Conservation (phyloP, 83 land plant genomes). For the Isoetes engelmannii region DNA sequence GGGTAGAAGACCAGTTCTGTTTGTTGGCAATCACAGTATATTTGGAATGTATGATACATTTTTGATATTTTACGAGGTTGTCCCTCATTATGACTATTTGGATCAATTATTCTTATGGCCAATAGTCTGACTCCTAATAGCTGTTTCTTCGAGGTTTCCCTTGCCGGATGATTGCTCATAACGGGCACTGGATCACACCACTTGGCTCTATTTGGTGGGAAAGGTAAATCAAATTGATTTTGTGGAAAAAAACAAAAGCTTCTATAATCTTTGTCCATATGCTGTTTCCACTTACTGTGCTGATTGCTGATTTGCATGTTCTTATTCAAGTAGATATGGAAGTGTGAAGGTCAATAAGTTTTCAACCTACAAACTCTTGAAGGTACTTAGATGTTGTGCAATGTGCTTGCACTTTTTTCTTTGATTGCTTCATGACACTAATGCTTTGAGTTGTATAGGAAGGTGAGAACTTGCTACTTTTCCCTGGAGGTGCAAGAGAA, state of each 20-base stretch:
- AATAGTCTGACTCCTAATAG: conserved; percentile 11
- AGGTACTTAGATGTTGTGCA: conserved; percentile 10
- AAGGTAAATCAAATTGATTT: conserved; percentile 13
- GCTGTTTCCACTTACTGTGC: not conserved
- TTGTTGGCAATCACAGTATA: conserved; percentile 38
- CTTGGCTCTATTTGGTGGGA: conserved; percentile 29
- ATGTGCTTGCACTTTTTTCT: not conserved
- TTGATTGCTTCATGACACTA: not conserved
- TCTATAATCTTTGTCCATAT: not conserved
- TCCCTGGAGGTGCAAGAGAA: conserved; percentile 36
- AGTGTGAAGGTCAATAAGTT: conserved; percentile 32
- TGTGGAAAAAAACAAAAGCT: not conserved
- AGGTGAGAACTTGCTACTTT: conserved; percentile 23
- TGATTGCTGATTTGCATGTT: not conserved
- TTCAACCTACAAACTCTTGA: conserved; percentile 27
- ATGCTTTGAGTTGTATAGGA: conserved; percentile 19
- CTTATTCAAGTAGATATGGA: conserved; percentile 19
- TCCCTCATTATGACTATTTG: not conserved
- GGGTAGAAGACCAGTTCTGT: conserved; percentile 29
- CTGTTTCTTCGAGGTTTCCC: conserved; percentile 31
- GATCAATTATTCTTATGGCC: conserved; percentile 1
- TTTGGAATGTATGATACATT: conserved; percentile 38
- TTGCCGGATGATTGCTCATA: conserved; percentile 33
- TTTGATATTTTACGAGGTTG: conserved; percentile 32
- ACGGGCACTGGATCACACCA: conserved; percentile 32